Percentiles rank a stretch among this genome's conserved stretches.
Evolutionary conservation across 441 rosid genomes (phyloP).

Genomic region (Euphorbia celastroides): DNA sequence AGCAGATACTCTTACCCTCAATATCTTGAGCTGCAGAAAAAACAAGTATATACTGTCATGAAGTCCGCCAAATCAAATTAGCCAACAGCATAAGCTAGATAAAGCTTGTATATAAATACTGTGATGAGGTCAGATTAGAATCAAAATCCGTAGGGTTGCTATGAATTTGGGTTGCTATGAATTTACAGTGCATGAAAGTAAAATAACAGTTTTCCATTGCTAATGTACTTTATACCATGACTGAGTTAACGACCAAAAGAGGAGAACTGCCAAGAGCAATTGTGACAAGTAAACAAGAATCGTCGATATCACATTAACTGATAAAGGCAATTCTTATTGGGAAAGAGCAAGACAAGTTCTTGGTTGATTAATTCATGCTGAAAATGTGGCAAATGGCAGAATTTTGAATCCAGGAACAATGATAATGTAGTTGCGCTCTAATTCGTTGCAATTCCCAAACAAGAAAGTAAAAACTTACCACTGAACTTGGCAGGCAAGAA

Average conservation of each 20-base stretch:
- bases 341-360: not conserved
- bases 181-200: too few relatives aligned
- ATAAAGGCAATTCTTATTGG: not conserved
- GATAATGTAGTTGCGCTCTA: not conserved
- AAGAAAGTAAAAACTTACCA: slow-evolving; percentile 28
- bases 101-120: not conserved
- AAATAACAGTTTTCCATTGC: not conserved
- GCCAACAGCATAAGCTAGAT: not conserved
- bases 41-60: not conserved
- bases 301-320: not conserved
- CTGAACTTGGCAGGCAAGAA: slow-evolving; percentile 46
- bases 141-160: not conserved
- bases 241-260: not conserved
- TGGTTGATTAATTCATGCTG: not conserved
- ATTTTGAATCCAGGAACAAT: not conserved
- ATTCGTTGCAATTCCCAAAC: not conserved
- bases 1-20: slow-evolving; percentile 43
- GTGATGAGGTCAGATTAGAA: not conserved
- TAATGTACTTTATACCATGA: not conserved
- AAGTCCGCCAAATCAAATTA: not conserved
- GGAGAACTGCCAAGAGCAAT: not conserved
- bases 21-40: slow-evolving; percentile 33
- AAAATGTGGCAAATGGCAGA: not conserved
- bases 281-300: not conserved
- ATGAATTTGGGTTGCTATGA: too few relatives aligned